These are phyloP conservation scores for Dunaliella primolecta DNA, from an alignment of 139 green algal species.

Conservation along the genomic window DNA sequence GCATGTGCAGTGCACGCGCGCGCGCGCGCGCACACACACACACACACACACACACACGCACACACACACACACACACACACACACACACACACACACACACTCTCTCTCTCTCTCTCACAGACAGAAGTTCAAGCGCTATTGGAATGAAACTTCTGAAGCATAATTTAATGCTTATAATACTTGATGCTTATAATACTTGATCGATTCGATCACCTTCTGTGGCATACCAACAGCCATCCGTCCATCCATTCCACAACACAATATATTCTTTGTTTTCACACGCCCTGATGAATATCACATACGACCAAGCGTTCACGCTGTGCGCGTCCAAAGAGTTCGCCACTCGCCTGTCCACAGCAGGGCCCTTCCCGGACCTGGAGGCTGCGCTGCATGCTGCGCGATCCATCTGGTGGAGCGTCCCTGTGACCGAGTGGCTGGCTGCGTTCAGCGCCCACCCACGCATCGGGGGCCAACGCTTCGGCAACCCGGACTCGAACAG, in stretches of 20 bases:
- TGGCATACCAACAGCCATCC: too few relatives aligned
- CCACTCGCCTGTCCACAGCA: not conserved
- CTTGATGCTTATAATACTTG: too few relatives aligned
- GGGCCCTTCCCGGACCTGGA: not conserved
- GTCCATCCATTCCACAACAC: too few relatives aligned
- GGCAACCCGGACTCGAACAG: constrained; percentile 12
- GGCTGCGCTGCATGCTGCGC: not conserved
- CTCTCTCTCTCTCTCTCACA: too few relatives aligned
- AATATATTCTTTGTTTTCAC: too few relatives aligned
- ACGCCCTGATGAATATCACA: not conserved
- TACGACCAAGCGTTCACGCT: not conserved
- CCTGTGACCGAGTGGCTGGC: constrained; percentile 74
- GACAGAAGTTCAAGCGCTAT: too few relatives aligned
- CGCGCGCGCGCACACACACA: too few relatives aligned
- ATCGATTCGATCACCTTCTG: too few relatives aligned
- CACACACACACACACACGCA: not conserved
- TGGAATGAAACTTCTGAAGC: too few relatives aligned
- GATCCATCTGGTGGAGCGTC: not conserved
- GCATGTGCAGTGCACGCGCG: too few relatives aligned
- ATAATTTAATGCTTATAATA: too few relatives aligned
- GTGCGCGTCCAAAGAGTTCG: not conserved
- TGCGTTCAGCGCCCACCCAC: constrained; percentile 84
- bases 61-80: not conserved
- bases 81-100: not conserved
- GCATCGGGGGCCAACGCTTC: constrained; percentile 79